Conservation (phyloP, 2,329 filamentous ascomycete genomes). For the Cephalotrichum gorgonifer region DNA sequence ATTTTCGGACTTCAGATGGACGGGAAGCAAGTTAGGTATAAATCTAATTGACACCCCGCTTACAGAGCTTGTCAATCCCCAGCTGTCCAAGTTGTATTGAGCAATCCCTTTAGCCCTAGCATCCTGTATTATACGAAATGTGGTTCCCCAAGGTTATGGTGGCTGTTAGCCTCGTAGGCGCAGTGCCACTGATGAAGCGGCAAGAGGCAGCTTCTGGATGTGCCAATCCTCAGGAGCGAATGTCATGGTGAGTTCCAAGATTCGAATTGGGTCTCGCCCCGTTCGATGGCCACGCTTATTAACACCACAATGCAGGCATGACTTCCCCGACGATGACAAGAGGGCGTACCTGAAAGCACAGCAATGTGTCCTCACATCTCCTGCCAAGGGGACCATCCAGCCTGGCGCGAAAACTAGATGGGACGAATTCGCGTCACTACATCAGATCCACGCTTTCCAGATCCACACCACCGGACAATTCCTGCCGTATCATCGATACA, state of each 20-base stretch:
- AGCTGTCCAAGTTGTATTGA: not conserved
- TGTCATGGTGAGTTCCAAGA: not conserved
- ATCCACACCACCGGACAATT: slow-evolving; percentile 6
- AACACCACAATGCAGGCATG: not conserved
- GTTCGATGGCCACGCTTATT: not conserved
- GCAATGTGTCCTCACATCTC: slow-evolving; percentile 2
- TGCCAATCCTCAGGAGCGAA: not conserved
- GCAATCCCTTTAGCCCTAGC: not conserved
- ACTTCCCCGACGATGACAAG: slow-evolving; percentile 4
- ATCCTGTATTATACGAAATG: not conserved
- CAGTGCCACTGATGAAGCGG: not conserved
- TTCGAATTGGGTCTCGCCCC: not conserved
- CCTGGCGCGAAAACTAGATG: slow-evolving; percentile 6
- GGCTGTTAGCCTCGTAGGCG: not conserved
- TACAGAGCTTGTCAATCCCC: too few species aligned
- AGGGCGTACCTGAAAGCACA: slow-evolving; percentile 5
- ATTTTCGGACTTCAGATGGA: not conserved
- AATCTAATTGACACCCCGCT: not conserved
- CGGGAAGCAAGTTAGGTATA: not conserved
- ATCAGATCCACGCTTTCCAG: slow-evolving; percentile 7
- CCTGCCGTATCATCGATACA: slow-evolving; percentile 7
- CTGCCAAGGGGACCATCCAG: slow-evolving; percentile 1
- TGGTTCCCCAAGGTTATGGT: not conserved
- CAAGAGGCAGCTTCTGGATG: not conserved
- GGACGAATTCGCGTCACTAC: slow-evolving; percentile 7